phyloP scores from a whole-genome alignment of 768 basidiomycete genomes.

The Clitopilus hobsonii region DNA sequence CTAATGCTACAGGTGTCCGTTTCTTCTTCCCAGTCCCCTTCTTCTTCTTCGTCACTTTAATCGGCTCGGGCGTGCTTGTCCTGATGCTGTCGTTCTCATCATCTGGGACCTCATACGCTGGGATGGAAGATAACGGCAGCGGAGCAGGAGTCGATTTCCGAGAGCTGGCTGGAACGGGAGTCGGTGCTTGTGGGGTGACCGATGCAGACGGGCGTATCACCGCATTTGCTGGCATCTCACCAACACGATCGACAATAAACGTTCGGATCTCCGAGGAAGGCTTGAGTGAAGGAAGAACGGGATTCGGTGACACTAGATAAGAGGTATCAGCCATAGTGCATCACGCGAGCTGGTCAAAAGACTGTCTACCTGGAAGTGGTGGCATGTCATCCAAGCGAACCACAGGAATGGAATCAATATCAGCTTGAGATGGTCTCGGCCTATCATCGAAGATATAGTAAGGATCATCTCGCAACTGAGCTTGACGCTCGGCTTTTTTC shows the following conservation, averaged over 20 bases:
- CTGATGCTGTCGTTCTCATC: constrained; percentile 37
- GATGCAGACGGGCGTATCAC: constrained; percentile 21
- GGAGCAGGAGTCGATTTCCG: constrained; percentile 26
- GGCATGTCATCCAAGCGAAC: constrained; percentile 77
- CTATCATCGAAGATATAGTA: constrained; percentile 80
- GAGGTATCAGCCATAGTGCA: not conserved
- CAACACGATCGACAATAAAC: constrained; percentile 69
- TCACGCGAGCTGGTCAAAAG: not conserved
- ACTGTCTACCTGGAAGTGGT: constrained; percentile 30
- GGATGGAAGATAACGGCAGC: constrained; percentile 36
- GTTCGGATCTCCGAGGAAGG: constrained; percentile 33
- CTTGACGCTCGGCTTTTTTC: constrained; percentile 73
- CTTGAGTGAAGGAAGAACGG: constrained; percentile 41
- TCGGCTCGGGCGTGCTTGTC: constrained; percentile 59
- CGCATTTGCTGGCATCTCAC: constrained; percentile 81
- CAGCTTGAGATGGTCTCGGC: constrained; percentile 38
- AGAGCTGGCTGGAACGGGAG: constrained; percentile 4
- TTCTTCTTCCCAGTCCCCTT: constrained; percentile 62
- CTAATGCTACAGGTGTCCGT: constrained; percentile 33
- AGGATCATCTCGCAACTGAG: constrained; percentile 79
- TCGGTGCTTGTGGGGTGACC: constrained; percentile 15
- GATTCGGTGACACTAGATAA: constrained; percentile 22
- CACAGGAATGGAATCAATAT: constrained; percentile 91
- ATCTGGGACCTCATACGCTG: constrained; percentile 48
- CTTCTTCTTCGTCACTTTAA: constrained; percentile 78